These are phyloP conservation scores for Aureobasidium zeae DNA, from an alignment of 2,329 filamentous ascomycete genomes.

Conservation along the genomic window DNA sequence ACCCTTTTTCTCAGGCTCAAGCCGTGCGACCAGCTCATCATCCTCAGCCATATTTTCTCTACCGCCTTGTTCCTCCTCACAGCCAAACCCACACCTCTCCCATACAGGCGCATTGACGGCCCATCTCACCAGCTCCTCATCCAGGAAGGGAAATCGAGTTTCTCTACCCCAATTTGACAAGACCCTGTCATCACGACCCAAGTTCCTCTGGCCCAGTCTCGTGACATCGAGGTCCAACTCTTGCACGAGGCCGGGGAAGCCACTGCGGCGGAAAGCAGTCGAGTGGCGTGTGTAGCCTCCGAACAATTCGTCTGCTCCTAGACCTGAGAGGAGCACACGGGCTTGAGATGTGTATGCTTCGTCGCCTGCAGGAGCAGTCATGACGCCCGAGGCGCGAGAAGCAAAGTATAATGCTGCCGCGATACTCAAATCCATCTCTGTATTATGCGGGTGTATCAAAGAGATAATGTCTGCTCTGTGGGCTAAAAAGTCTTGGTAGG, in stretches of 20 bases:
- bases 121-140: conserved; percentile 78
- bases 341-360: conserved; percentile 56
- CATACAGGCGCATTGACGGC: conserved; percentile 64
- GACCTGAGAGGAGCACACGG: conserved; percentile 77
- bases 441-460: conserved; percentile 87
- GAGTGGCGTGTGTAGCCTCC: conserved; percentile 83
- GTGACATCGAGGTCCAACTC: conserved; percentile 80
- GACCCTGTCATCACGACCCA: conserved; percentile 86
- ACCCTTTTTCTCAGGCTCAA: conserved; percentile 74
- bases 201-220: conserved; percentile 82
- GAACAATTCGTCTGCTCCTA: conserved; percentile 94
- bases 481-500: conserved; percentile 62
- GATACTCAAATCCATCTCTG: conserved; percentile 98
- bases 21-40: no score
- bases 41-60: no score
- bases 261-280: conserved; percentile 60
- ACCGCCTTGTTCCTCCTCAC: conserved; percentile 21
- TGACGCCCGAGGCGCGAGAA: conserved; percentile 56
- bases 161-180: conserved; percentile 86
- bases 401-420: conserved; percentile 92
- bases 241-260: conserved; percentile 62
- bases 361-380: conserved; percentile 20
- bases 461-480: conserved; percentile 62
- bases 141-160: conserved; percentile 80
- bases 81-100: conserved; percentile 76